A percentile compares a stretch with the other conserved stretches of the same genome.
phyloP scores from a whole-genome alignment of 1,284 basidiomycete species.

The Leccinum ponderosum region DNA sequence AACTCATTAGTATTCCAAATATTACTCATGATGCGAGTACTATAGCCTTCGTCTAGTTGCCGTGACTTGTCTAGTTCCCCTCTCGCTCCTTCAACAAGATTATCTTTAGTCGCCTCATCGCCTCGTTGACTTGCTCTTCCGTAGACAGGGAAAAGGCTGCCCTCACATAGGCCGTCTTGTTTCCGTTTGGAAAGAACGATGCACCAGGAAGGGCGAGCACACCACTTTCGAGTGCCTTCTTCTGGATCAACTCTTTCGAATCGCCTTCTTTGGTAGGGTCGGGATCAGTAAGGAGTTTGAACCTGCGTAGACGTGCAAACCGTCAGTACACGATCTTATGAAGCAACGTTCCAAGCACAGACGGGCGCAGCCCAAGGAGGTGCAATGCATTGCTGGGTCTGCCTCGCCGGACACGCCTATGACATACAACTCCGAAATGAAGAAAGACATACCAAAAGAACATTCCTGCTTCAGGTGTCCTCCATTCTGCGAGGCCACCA shows the following conservation, averaged over 20 bases:
- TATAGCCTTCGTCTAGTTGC: background rate
- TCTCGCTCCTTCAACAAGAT: conserved; percentile 56
- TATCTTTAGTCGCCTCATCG: conserved; percentile 63
- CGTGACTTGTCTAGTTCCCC: conserved; percentile 6
- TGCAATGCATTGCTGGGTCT: conserved; percentile 6
- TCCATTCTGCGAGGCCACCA: conserved; percentile 80
- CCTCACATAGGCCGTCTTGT: conserved; percentile 72
- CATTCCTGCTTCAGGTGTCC: conserved; percentile 85
- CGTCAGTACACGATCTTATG: conserved; percentile 16
- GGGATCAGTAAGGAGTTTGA: conserved; percentile 55
- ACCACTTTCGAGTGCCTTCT: conserved; percentile 77
- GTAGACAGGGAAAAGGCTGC: conserved; percentile 80
- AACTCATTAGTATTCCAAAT: conserved; percentile 8
- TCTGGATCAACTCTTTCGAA: conserved; percentile 75
- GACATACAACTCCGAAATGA: conserved; percentile 15
- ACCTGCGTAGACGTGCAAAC: conserved; percentile 43
- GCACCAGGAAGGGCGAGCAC: conserved; percentile 89
- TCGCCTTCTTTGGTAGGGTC: conserved; percentile 59
- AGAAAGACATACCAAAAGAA: conserved; percentile 74
- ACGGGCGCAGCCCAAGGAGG: conserved; percentile 3
- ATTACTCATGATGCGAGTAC: conserved; percentile 1
- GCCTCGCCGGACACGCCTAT: conserved; percentile 11
- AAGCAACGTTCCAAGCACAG: conserved; percentile 12
- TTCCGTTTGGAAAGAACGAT: conserved; percentile 72
- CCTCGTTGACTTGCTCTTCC: conserved; percentile 73